Percentiles rank a stretch among this genome's conserved stretches.
Evolutionary conservation across 1,139 yeast species (phyloP).

Genomic region (Zygoascus meyerae): DNA sequence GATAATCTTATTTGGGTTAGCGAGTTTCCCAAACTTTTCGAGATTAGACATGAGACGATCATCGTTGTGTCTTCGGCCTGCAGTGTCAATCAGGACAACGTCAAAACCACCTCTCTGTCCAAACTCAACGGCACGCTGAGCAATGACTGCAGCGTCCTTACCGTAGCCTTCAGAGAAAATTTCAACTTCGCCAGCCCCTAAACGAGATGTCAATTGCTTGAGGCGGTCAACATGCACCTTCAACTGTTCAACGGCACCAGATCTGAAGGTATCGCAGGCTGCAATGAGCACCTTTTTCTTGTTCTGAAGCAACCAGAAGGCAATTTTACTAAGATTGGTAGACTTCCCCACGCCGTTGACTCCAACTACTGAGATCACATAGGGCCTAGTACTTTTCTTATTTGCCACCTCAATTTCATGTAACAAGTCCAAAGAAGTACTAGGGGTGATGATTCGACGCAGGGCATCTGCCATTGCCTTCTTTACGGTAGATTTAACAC

Average conservation of each 20-base stretch:
- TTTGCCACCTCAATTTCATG: slow-evolving; percentile 62
- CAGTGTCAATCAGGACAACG: slow-evolving; percentile 90
- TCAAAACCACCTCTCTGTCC: slow-evolving; percentile 67
- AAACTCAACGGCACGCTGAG: slow-evolving; percentile 83
- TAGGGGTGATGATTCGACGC: slow-evolving; percentile 82
- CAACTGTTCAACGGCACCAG: slow-evolving; percentile 96
- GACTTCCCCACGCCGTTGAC: slow-evolving; percentile 98
- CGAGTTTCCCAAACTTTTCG: slow-evolving; percentile 92
- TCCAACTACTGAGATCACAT: slow-evolving; percentile 93
- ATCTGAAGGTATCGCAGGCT: slow-evolving; percentile 96
- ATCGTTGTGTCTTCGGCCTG: slow-evolving; percentile 96
- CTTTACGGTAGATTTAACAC: slow-evolving; percentile 54
- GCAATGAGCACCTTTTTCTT: slow-evolving; percentile 82
- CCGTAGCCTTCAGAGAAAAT: slow-evolving; percentile 95
- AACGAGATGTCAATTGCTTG: slow-evolving; percentile 51
- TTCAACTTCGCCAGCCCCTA: slow-evolving; percentile 58
- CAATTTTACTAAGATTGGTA: slow-evolving; percentile 87
- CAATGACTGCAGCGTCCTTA: slow-evolving; percentile 91
- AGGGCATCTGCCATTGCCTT: slow-evolving; percentile 69
- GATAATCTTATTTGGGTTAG: slow-evolving; percentile 90
- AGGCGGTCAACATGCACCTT: slow-evolving; percentile 88
- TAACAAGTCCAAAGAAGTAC: slow-evolving; percentile 80
- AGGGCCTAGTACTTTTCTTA: slow-evolving; percentile 46
- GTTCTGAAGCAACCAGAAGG: slow-evolving; percentile 92
- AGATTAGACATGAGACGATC: slow-evolving; percentile 93